phyloP scores from a whole-genome alignment of 2,329 filamentous ascomycete species.

The Neonectria ditissima region DNA sequence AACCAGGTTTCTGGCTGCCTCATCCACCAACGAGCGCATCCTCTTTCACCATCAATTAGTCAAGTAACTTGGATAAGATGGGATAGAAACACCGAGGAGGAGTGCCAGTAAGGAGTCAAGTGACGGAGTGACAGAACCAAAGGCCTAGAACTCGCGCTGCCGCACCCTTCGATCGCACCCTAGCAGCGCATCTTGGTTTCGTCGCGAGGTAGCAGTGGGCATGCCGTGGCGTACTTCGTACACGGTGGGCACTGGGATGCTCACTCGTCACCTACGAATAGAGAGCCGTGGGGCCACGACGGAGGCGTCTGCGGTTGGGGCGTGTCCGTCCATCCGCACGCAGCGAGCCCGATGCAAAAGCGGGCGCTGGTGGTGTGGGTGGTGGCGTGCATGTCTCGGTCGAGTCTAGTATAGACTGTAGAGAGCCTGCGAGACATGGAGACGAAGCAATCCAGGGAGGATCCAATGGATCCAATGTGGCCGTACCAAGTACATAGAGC shows the following conservation, averaged over 20 bases:
- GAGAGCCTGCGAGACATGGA: constrained; percentile 19
- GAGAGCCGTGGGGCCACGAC: neutral
- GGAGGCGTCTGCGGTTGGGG: constrained; percentile 9
- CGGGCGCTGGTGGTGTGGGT: constrained; percentile 4
- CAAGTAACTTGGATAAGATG: constrained; percentile 7
- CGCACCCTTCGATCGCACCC: neutral
- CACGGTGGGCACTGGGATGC: neutral
- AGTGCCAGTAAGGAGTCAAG: neutral
- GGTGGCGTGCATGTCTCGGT: constrained; percentile 27
- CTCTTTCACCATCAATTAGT: constrained; percentile 12
- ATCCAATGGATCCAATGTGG: neutral
- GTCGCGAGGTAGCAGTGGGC: constrained; percentile 5
- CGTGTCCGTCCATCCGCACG: constrained; percentile 11
- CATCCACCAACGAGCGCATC: neutral
- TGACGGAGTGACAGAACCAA: constrained; percentile 1
- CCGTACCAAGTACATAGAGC: constrained; percentile 31
- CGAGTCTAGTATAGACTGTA: constrained; percentile 5
- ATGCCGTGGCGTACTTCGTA: neutral
- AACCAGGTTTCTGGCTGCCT: constrained; percentile 4
- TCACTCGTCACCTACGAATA: no score
- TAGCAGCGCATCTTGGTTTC: neutral
- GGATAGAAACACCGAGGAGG: constrained; percentile 2
- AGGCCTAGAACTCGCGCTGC: neutral
- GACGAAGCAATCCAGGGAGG: constrained; percentile 22
- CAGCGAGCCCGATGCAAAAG: constrained; percentile 10